Percentiles rank a stretch among this genome's conserved stretches.
Conservation (phyloP, 2,329 filamentous ascomycete species). For the Pseudopyricularia cyperi region DNA sequence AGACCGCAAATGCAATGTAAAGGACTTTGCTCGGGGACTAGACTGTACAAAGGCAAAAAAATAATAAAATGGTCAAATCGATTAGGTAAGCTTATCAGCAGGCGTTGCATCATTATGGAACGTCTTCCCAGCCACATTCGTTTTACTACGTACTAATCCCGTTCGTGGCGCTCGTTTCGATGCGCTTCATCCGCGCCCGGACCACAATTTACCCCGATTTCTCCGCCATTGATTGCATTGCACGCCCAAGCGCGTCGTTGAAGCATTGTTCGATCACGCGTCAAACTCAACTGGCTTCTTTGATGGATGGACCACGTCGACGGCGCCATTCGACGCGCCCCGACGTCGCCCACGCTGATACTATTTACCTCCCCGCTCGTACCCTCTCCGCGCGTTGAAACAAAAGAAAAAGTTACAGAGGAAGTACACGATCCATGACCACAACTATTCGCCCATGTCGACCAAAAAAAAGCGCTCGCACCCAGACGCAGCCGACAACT, state of each 20-base stretch:
- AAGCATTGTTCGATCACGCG: not conserved
- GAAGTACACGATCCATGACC: not conserved
- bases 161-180: not conserved
- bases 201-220: not conserved
- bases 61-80: too few species aligned
- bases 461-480: constrained; percentile 37
- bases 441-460: not conserved
- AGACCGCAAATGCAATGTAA: too few species aligned
- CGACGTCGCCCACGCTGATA: not conserved
- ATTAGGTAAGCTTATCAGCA: too few species aligned
- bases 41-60: too few species aligned
- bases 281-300: not conserved
- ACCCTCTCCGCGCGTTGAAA: not conserved
- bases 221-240: not conserved
- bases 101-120: too few species aligned
- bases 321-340: not conserved
- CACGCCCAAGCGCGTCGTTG: not conserved
- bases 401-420: not conserved
- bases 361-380: not conserved
- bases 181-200: not conserved
- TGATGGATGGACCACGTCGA: not conserved
- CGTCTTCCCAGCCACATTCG: too few species aligned
- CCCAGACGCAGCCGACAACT: constrained; percentile 28
- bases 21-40: too few species aligned
- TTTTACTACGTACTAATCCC: not conserved